A percentile compares a stretch with the other conserved stretches of the same genome.
Conservation (phyloP, 2,329 filamentous ascomycete species). For the Emmonsia crescens region DNA sequence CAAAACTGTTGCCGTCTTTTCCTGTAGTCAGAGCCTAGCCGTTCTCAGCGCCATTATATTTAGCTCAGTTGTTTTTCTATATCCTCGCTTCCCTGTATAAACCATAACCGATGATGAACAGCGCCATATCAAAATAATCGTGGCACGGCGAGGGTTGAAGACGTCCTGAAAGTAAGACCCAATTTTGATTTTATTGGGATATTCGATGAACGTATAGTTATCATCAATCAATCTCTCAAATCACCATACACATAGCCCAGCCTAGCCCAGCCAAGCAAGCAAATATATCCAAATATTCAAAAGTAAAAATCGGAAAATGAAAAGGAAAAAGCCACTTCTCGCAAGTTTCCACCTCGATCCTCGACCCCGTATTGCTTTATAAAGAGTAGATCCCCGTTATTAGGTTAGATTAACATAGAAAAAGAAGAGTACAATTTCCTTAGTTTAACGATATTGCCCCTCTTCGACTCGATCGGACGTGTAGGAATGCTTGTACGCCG, state of each 20-base stretch:
- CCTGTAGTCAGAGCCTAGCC: neutral
- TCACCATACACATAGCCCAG: neutral
- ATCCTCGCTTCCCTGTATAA: neutral
- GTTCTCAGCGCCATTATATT: neutral
- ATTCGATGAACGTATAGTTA: neutral
- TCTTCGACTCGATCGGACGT: constrained; percentile 69
- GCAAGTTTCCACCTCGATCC: neutral
- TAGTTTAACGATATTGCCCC: constrained; percentile 69
- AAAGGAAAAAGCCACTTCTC: neutral
- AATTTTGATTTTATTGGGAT: neutral
- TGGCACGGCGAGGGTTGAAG: neutral
- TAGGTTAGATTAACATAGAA: neutral
- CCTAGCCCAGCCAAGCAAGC: neutral
- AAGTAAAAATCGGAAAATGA: neutral
- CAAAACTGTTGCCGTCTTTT: neutral
- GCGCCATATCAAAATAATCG: too few relatives aligned
- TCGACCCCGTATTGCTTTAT: neutral
- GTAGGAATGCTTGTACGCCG: constrained; percentile 75
- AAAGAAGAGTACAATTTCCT: constrained; percentile 5
- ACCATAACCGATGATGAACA: neutral
- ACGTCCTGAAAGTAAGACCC: neutral
- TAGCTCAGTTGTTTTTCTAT: neutral
- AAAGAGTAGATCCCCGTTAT: neutral
- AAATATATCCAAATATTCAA: neutral
- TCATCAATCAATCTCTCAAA: neutral